phyloP scores from a whole-genome alignment of 2,329 filamentous ascomycete species.

The Ceratocystis alfenasii region DNA sequence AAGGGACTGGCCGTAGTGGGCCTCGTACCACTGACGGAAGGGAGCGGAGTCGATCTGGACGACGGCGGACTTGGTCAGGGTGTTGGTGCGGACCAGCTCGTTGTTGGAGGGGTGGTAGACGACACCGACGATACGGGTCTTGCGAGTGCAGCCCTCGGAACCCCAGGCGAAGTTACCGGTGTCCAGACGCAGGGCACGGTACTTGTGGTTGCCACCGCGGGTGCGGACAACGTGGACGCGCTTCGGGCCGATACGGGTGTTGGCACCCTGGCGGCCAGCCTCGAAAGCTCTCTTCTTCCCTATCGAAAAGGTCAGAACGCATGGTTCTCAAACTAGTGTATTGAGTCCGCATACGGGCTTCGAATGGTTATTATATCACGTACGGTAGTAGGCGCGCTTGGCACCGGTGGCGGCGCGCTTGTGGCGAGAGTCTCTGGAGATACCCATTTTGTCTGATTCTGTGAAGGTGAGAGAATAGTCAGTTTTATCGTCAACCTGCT shows the following conservation, averaged over 20 bases:
- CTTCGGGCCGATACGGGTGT: conserved; percentile 97
- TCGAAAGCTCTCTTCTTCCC: conserved; percentile 98
- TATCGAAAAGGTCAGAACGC: conserved; percentile 64
- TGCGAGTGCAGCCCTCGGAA: conserved; percentile 94
- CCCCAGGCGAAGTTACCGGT: conserved; percentile 99
- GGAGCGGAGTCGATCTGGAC: conserved; percentile 97
- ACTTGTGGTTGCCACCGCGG: conserved; percentile 98
- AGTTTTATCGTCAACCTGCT: conserved; percentile 16
- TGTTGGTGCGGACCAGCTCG: conserved; percentile 99
- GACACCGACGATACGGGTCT: conserved; percentile 97
- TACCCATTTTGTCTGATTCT: conserved; percentile 89
- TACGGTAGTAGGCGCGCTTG: conserved; percentile 88
- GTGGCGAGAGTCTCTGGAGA: conserved; percentile 99
- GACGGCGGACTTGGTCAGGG: conserved; percentile 96
- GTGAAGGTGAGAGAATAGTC: conserved; percentile 27
- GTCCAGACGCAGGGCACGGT: conserved; percentile 97
- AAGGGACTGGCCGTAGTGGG: conserved; percentile 87
- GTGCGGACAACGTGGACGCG: conserved; percentile 94
- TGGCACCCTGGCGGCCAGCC: conserved; percentile 97
- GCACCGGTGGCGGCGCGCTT: conserved; percentile 99
- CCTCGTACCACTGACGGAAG: conserved; percentile 99
- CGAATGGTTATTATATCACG: conserved; percentile 46
- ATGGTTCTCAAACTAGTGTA: conserved; percentile 36
- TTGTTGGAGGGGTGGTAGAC: conserved; percentile 99
- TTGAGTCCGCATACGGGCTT: conserved; percentile 49